Conservation (phyloP, 257 asterid species). For the Nemophila menziesii region DNA sequence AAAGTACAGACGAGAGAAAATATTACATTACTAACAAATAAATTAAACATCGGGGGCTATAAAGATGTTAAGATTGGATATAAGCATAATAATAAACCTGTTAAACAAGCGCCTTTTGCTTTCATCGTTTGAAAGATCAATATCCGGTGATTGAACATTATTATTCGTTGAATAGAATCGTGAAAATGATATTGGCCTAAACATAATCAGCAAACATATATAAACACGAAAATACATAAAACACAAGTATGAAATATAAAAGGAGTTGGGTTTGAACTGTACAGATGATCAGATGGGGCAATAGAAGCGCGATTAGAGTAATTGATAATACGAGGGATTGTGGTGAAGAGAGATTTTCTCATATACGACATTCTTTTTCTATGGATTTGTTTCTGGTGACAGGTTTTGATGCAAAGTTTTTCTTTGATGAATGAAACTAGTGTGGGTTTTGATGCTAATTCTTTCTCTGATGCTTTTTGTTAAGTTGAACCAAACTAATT, state of each 20-base stretch:
- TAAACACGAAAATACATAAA: neutral
- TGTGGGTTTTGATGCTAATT: neutral
- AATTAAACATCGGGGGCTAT: neutral
- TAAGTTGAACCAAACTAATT: too few relatives aligned
- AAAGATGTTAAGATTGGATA: neutral
- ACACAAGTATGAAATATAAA: neutral
- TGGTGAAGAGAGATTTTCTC: conserved; percentile 35
- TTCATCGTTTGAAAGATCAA: conserved; percentile 64
- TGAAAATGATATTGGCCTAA: conserved; percentile 46
- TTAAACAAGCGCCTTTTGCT: conserved; percentile 63
- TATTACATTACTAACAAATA: neutral
- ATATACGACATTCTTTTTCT: conserved; percentile 33
- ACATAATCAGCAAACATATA: conserved; percentile 1
- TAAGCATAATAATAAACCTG: conserved; percentile 27
- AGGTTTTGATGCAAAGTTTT: neutral
- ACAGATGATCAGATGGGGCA: conserved; percentile 15
- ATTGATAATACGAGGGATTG: conserved; percentile 43
- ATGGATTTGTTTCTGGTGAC: neutral
- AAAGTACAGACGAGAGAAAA: too few relatives aligned
- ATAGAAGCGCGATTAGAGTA: conserved; percentile 19
- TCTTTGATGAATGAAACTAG: neutral
- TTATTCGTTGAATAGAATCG: conserved; percentile 36
- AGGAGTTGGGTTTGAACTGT: conserved; percentile 12
- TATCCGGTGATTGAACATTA: conserved; percentile 17
- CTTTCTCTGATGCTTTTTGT: neutral